Conservation (phyloP, 1,284 basidiomycete species). For the Moniliella sp. region DNA sequence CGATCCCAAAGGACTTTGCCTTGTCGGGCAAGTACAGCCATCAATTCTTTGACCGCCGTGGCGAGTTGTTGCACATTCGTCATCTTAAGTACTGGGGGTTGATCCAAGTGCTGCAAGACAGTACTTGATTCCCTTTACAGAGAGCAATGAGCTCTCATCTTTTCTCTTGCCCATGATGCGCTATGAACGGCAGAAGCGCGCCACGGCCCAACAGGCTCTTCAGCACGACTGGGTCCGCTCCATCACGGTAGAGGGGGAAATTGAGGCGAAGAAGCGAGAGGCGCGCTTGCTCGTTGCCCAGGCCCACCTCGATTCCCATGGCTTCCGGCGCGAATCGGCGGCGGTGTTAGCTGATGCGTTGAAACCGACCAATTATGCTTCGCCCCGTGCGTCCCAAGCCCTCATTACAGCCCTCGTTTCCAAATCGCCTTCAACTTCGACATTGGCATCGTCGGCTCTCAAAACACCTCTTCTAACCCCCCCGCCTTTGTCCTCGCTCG, state of each 20-base stretch:
- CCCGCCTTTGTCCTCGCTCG: too few relatives aligned
- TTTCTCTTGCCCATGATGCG: constrained; percentile 80
- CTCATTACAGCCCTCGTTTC: too few relatives aligned
- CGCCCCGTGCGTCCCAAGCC: too few relatives aligned
- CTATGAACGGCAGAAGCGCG: constrained; percentile 60
- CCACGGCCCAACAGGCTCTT: constrained; percentile 56
- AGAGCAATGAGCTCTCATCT: constrained; percentile 57
- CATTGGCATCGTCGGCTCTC: too few relatives aligned
- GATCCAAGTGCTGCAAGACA: constrained; percentile 64
- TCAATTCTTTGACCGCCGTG: constrained; percentile 84
- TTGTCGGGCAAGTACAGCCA: constrained; percentile 77
- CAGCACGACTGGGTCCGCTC: constrained; percentile 71
- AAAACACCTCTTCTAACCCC: too few relatives aligned
- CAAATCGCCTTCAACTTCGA: too few relatives aligned
- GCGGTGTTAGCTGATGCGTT: too few relatives aligned
- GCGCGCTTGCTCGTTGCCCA: too few relatives aligned
- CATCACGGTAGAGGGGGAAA: constrained; percentile 26
- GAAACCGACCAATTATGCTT: too few relatives aligned
- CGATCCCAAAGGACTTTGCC: constrained; percentile 59
- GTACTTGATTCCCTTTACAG: constrained; percentile 66
- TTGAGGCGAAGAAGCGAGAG: constrained; percentile 12
- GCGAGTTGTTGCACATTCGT: constrained; percentile 80
- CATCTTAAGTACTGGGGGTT: constrained; percentile 86
- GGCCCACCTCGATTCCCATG: too few relatives aligned
- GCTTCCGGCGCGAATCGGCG: too few relatives aligned